Evolutionary conservation across 163 green algal species (phyloP), one percentile per base, ranked within the genome.

Genomic region (Scenedesmus sp.): DNA sequence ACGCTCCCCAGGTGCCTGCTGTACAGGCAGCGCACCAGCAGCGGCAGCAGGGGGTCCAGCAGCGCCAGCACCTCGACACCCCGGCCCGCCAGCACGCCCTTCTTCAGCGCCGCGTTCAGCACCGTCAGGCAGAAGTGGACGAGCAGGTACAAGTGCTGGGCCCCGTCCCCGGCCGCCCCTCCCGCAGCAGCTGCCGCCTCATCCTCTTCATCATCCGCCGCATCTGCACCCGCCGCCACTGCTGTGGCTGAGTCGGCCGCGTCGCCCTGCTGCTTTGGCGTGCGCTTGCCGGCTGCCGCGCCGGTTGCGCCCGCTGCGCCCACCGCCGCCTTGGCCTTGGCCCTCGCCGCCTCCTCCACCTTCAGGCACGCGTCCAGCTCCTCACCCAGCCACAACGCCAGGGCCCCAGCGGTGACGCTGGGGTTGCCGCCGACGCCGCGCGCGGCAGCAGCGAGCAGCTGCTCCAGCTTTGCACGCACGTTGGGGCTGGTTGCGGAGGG

Each of bases 371-470:
- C 86, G 4, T 94, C 81, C 81, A 98, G 72, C 26, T 95, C 89
- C 10, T 65, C 81, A 78, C 96, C 93, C 13, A 96, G 91, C 81
- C 98, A 97, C 76, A 96, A 84, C 49, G 97, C 88, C 51, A 99
- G 49, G 44, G 97, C 94, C 30, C 93, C 56, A 1, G 95, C 79
- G 0, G 56, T 93, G 7, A 95, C 95, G 7, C 92, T 96, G 24
- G 94, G 93, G 92, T 99, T 99, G 22, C 81, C 82, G 24, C 93
- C 65, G n/a, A 98, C 44, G 37, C 98, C 98, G 3, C 94, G 92
- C 15, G 94, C 93, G 3, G 97, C 95, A 51, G 95, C 90, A 86
- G 96, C 88, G 49, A 99, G 95, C 91, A 99, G 95, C 90, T 92
- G 89, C 46, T 86, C 61, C 61, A 99, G 92, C 92, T 98, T 97